phyloP scores from a whole-genome alignment of 164 flowering plant species.

The Dillenia turbinata region DNA sequence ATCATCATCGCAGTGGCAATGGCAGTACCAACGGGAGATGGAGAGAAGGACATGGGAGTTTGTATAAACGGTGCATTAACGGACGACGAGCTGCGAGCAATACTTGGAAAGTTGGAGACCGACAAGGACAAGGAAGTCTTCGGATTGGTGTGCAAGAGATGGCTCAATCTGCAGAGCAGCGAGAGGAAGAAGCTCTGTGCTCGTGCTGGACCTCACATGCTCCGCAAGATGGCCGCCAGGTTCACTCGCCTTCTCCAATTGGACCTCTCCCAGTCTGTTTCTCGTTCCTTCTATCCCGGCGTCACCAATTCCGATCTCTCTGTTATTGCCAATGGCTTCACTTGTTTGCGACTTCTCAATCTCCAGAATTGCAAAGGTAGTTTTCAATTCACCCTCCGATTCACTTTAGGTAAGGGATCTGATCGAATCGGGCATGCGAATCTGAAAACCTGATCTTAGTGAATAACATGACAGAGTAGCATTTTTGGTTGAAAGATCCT shows the following conservation, averaged over 20 bases:
- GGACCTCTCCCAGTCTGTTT: constrained; percentile 78
- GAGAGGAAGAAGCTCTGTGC: constrained; percentile 80
- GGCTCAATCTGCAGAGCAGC: constrained; percentile 83
- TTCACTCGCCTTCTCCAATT: constrained; percentile 58
- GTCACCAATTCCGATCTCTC: constrained; percentile 79
- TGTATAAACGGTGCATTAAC: constrained; percentile 70
- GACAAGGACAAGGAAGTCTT: constrained; percentile 76
- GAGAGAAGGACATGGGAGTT: constrained; percentile 3
- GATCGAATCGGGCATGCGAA: too few species aligned
- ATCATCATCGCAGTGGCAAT: not conserved
- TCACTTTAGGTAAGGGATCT: too few species aligned
- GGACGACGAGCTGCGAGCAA: constrained; percentile 78
- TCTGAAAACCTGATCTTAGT: too few species aligned
- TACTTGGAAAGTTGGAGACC: constrained; percentile 46
- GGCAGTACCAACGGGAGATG: constrained; percentile 7
- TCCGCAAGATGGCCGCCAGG: constrained; percentile 60
- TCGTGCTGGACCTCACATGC: constrained; percentile 89
- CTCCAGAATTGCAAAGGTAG: constrained; percentile 75
- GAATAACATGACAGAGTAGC: too few species aligned
- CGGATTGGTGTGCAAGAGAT: constrained; percentile 86
- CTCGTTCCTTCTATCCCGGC: constrained; percentile 85
- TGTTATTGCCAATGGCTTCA: constrained; percentile 67
- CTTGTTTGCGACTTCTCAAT: constrained; percentile 46
- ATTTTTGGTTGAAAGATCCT: too few species aligned
- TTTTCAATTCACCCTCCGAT: too few species aligned